Evolutionary conservation across 1,284 basidiomycete species (phyloP).

Genomic region (Ganoderma lingzhi): DNA sequence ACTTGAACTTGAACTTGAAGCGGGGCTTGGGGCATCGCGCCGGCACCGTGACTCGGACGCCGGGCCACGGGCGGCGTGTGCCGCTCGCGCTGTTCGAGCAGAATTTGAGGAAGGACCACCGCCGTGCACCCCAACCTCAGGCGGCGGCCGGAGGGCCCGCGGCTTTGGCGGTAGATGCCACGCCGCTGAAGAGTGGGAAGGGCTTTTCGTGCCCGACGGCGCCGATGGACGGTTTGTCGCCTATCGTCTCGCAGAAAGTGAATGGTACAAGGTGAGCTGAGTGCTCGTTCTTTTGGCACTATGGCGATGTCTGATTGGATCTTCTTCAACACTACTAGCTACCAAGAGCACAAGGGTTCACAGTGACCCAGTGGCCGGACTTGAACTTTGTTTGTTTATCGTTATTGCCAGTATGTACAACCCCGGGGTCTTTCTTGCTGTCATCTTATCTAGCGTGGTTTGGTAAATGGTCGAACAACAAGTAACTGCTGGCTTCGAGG

Average conservation of each 20-base stretch:
- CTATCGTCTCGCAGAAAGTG: not conserved
- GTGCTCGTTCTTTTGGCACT: not conserved
- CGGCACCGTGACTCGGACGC: not conserved
- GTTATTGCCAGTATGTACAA: too few relatives aligned
- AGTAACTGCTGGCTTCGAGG: too few relatives aligned
- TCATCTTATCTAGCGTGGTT: too few relatives aligned
- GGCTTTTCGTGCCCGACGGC: not conserved
- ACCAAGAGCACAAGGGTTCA: not conserved
- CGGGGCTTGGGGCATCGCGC: not conserved
- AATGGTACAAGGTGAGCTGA: not conserved
- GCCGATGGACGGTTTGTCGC: not conserved
- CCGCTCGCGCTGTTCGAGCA: not conserved
- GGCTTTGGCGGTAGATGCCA: not conserved
- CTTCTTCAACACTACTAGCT: not conserved
- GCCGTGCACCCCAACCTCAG: not conserved
- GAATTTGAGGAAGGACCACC: slow-evolving; percentile 2
- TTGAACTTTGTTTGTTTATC: too few relatives aligned
- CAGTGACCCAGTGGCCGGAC: too few relatives aligned
- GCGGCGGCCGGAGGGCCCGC: not conserved
- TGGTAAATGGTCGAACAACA: too few relatives aligned
- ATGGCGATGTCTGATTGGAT: not conserved
- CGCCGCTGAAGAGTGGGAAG: not conserved
- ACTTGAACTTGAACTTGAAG: not conserved
- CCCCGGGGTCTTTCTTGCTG: too few relatives aligned
- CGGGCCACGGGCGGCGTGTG: not conserved